A percentile compares a stretch with the other conserved stretches of the same genome.
Conservation (phyloP, 495 filamentous ascomycete genomes). For the Baudoinia panamericana region DNA sequence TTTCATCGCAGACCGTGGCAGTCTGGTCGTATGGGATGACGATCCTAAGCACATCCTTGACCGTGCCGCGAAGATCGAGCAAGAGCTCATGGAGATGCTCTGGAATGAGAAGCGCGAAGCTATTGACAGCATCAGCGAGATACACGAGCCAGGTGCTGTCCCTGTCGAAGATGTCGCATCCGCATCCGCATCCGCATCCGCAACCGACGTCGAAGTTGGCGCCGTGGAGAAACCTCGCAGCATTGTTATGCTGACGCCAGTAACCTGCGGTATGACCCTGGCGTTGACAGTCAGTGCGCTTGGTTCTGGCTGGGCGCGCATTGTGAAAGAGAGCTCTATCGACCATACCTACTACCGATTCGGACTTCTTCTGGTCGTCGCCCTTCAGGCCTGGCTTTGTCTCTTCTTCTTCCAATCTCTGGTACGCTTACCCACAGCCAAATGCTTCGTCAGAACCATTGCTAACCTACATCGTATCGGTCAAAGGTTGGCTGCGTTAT, state of each 20-base stretch:
- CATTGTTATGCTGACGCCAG: conserved; percentile 36
- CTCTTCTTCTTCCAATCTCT: conserved; percentile 53
- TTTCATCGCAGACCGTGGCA: conserved; percentile 41
- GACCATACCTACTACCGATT: conserved; percentile 39
- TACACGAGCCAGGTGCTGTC: conserved; percentile 23
- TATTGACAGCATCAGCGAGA: conserved; percentile 25
- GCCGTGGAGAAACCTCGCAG: conserved; percentile 30
- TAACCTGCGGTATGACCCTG: conserved; percentile 38
- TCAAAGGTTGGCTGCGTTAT: conserved; percentile 39
- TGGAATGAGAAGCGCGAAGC: conserved; percentile 31
- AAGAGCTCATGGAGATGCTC: conserved; percentile 52
- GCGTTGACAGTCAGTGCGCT: conserved; percentile 39
- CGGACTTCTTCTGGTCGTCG: conserved; percentile 33
- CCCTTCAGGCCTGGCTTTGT: conserved; percentile 42
- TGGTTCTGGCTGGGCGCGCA: conserved; percentile 40
- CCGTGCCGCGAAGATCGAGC: conserved; percentile 54
- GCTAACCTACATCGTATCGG: too few species aligned
- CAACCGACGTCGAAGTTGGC: conserved; percentile 28
- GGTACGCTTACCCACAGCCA: too few species aligned
- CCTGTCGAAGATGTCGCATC: conserved; percentile 27
- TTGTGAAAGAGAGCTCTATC: conserved; percentile 39
- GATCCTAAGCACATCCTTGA: conserved; percentile 43
- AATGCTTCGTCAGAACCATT: too few species aligned
- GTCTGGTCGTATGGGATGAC: conserved; percentile 55
- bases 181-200: too few species aligned